Percentiles rank a stretch among this genome's conserved stretches.
phyloP scores from a whole-genome alignment of 2,329 filamentous ascomycete genomes.

The Coniochaeta prunicola region DNA sequence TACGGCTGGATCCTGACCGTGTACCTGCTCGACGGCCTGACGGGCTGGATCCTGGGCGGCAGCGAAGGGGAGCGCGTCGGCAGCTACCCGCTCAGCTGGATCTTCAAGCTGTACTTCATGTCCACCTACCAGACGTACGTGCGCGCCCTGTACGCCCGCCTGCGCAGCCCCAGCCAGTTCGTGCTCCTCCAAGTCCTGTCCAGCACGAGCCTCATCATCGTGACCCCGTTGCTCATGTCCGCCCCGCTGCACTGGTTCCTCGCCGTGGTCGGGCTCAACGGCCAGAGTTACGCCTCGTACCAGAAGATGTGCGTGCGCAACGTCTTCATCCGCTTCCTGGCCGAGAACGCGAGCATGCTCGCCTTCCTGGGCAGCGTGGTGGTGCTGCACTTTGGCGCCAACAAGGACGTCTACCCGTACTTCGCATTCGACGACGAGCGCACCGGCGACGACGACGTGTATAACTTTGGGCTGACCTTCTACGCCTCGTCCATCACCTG shows the following conservation, averaged over 20 bases:
- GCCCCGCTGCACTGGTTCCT: constrained; percentile 48
- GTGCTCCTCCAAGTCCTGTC: constrained; percentile 58
- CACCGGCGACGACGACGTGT: constrained; percentile 35
- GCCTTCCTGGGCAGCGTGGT: constrained; percentile 58
- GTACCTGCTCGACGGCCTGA: constrained; percentile 55
- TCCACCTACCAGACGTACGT: constrained; percentile 67
- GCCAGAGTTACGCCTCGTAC: constrained; percentile 54
- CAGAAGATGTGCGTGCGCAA: constrained; percentile 60
- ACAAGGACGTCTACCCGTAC: constrained; percentile 63
- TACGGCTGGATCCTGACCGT: constrained; percentile 65
- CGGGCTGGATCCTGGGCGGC: constrained; percentile 60
- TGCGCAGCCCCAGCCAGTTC: constrained; percentile 59
- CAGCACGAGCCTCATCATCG: constrained; percentile 53
- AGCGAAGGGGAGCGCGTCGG: constrained; percentile 60
- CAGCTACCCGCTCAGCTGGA: constrained; percentile 63
- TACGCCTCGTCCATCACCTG: constrained; percentile 57
- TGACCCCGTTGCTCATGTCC: constrained; percentile 59
- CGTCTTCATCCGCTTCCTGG: constrained; percentile 60
- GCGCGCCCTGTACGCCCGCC: constrained; percentile 59
- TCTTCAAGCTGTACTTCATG: constrained; percentile 65
- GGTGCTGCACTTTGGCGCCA: constrained; percentile 59
- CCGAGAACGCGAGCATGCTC: constrained; percentile 63
- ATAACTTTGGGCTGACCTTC: constrained; percentile 58
- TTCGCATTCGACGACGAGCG: constrained; percentile 53
- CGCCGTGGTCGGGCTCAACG: constrained; percentile 45